These are phyloP conservation scores for Spiromastix sp. DNA, from an alignment of 2,329 filamentous ascomycete species.

Conservation along the genomic window DNA sequence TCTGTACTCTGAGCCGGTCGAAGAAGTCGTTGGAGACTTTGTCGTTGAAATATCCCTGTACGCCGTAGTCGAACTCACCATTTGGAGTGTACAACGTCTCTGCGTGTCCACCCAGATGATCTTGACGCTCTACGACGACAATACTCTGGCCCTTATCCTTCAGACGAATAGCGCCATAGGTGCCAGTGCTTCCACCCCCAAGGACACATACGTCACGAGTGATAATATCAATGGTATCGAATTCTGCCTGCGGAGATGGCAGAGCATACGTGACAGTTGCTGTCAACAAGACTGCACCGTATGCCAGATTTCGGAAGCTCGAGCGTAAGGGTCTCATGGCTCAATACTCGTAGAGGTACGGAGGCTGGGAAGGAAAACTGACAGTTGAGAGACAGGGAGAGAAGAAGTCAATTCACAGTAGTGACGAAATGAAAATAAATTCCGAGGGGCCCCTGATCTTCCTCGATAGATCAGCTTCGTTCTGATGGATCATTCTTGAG, in stretches of 20 bases:
- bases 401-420: too few relatives aligned
- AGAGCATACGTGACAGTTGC: not conserved
- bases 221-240: conserved; percentile 6
- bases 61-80: conserved; percentile 18
- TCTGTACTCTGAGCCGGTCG: conserved; percentile 12
- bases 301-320: not conserved
- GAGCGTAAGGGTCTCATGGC: not conserved
- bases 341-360: too few relatives aligned
- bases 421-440: too few relatives aligned
- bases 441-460: too few relatives aligned
- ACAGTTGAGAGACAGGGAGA: not conserved
- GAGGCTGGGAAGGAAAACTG: not conserved
- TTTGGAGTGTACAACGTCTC: conserved; percentile 13
- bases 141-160: conserved; percentile 16
- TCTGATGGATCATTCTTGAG: too few relatives aligned
- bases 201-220: conserved; percentile 18
- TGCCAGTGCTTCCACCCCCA: conserved; percentile 19
- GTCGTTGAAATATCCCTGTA: conserved; percentile 15
- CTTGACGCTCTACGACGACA: conserved; percentile 17
- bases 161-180: conserved; percentile 19
- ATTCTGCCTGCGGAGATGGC: not conserved
- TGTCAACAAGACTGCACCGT: not conserved
- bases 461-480: too few relatives aligned
- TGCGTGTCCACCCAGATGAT: conserved; percentile 18
- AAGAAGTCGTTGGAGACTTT: conserved; percentile 14